Base-by-base conservation (phyloP, 768 basidiomycete genomes). In the Suillus spraguei region DNA sequence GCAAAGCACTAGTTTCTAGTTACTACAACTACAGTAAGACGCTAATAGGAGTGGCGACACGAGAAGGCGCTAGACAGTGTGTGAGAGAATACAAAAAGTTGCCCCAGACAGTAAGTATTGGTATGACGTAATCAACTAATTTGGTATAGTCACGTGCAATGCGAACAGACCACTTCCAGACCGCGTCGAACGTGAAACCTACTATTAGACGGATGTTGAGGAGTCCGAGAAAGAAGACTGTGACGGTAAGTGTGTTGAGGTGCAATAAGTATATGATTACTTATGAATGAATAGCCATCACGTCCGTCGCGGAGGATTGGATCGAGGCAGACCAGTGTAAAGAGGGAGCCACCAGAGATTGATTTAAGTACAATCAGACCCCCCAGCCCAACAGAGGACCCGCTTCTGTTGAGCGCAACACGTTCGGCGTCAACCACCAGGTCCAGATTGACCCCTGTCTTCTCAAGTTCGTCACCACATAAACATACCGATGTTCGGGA, bases 381-480 rank as follows among this genome's bases (percentile, higher is more conserved):
- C 1, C 80, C 89, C 0, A 90, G 89, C 60, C 91, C 91, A 3
- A 85, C 85, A 1, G 91, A 93, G 42, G 91, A 93, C 68, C 91
- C 91, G 0, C 72, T 93, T 0, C 76, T 93, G 2, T 79, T 93
- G 35, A 82, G 80, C 52, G 85, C 69, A 4, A 60, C 81, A 4
- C 77, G 78, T 13, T 69, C 77, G n/a, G 64, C 65, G 61, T 53
- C 67, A 41, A 66, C 74, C 13, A 42, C 70, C 9, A 65, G 76
- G 54, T 66, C 78, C 22, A 78, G 77, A n/a, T 70, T 76, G 20
- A 81, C 79, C 0, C 76, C 81, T 16, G 64, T 71, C 0, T 72
- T 80, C 35, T 70, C 76, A 56, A 76, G 78, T 8, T 76, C 76
- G 24, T 74, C 76, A 5, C 67, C 71, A 0, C 64, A 67, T n/a